Evolutionary conservation across 345 rosid species (phyloP).

Genomic region (Citrus sp.): DNA sequence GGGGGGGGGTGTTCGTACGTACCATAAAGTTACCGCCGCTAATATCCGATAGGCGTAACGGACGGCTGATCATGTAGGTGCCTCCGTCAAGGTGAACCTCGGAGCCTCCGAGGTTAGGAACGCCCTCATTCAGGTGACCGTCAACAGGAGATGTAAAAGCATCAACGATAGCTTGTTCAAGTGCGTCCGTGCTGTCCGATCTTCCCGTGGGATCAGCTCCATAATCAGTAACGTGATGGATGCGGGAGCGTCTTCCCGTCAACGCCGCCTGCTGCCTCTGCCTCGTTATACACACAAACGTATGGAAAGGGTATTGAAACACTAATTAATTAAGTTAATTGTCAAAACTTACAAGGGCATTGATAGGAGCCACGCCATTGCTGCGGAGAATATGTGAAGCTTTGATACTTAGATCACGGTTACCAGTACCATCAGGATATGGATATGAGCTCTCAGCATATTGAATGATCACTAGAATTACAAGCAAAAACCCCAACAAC

Average conservation of each 20-base stretch:
- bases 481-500: no score
- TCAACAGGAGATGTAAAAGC: conserved; percentile 12
- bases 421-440: no score
- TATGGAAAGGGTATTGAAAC: no score
- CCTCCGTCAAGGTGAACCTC: conserved; percentile 23
- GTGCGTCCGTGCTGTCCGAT: conserved; percentile 18
- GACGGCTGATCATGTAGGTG: conserved; percentile 22
- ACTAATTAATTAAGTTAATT: no score
- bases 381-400: no score
- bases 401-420: no score
- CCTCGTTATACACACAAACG: no score
- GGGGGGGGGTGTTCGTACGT: background rate
- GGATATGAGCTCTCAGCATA: no score
- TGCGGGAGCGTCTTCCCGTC: background rate
- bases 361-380: no score
- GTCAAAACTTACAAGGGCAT: no score
- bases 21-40: conserved; percentile 21
- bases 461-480: no score
- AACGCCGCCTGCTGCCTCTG: no score
- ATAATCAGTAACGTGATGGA: conserved; percentile 9
- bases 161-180: conserved; percentile 11
- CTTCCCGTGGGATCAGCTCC: conserved; percentile 22
- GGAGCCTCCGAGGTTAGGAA: conserved; percentile 20
- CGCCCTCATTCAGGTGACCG: conserved; percentile 6
- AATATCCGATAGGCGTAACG: conserved; percentile 9